Evolutionary conservation across 805 yeast genomes (phyloP).

Genomic region (Ogataea saltuana): DNA sequence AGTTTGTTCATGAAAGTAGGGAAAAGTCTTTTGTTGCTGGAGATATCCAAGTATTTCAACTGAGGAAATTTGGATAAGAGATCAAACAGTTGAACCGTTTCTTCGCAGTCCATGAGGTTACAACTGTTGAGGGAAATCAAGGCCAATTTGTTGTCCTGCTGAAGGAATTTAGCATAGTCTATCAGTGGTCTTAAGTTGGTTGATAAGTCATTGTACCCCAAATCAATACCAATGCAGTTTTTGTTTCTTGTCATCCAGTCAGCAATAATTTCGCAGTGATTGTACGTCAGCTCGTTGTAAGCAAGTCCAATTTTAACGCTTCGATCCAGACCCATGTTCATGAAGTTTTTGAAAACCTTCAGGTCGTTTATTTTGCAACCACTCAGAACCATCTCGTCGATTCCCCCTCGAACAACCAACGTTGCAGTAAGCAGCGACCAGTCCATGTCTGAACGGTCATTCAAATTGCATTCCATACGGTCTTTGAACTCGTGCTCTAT

Average conservation of each 20-base stretch:
- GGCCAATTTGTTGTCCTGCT: slow-evolving; percentile 32
- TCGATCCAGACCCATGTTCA: slow-evolving; percentile 55
- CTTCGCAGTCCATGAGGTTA: slow-evolving; percentile 52
- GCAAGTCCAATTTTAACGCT: slow-evolving; percentile 78
- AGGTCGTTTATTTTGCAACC: slow-evolving; percentile 69
- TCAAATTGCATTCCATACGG: slow-evolving; percentile 48
- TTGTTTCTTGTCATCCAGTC: slow-evolving; percentile 55
- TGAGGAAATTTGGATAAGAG: slow-evolving; percentile 54
- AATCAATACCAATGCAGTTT: slow-evolving; percentile 67
- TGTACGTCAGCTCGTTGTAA: slow-evolving; percentile 59
- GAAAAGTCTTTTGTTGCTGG: slow-evolving; percentile 67
- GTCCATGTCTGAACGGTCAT: slow-evolving; percentile 73
- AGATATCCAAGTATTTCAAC: slow-evolving; percentile 72
- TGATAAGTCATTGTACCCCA: slow-evolving; percentile 77
- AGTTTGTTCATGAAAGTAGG: slow-evolving; percentile 60
- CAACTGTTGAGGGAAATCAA: slow-evolving; percentile 69
- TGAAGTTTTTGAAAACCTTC: slow-evolving; percentile 52
- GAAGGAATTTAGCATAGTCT: slow-evolving; percentile 30
- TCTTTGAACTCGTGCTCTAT: slow-evolving; percentile 29
- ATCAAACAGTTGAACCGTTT: slow-evolving; percentile 49
- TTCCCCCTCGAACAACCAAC: slow-evolving; percentile 64
- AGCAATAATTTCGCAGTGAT: slow-evolving; percentile 57
- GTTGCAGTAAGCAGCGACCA: slow-evolving; percentile 80
- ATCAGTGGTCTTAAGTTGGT: slow-evolving; percentile 39
- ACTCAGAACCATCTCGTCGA: slow-evolving; percentile 76